These are phyloP conservation scores for Agrocybe chaxingu DNA, from an alignment of 768 basidiomycete species.

Conservation along the genomic window DNA sequence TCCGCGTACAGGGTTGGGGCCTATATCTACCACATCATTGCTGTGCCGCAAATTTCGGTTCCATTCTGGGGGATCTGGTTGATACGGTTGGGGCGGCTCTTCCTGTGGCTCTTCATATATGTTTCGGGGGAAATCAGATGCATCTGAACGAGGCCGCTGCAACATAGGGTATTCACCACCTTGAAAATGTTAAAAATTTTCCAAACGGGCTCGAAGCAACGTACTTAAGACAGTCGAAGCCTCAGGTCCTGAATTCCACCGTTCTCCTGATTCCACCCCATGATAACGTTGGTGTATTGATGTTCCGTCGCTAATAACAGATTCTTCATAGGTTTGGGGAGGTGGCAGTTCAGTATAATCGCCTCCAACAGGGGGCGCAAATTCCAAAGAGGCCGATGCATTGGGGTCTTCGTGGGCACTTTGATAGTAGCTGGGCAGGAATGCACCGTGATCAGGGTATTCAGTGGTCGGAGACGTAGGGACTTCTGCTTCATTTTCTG, in stretches of 20 bases:
- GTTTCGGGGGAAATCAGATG: conserved; percentile 5
- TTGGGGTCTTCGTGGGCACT: conserved; percentile 21
- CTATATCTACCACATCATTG: conserved; percentile 2
- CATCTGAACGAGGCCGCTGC: conserved; percentile 14
- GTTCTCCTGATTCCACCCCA: conserved; percentile 9
- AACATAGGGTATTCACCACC: conserved; percentile 16
- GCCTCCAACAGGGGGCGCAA: conserved; percentile 8
- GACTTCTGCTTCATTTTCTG: conserved; percentile 6
- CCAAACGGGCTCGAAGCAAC: neutral
- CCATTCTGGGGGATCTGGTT: neutral
- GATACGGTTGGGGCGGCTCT: neutral
- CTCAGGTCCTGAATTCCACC: conserved; percentile 12
- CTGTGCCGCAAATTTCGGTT: conserved; percentile 1
- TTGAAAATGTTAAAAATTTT: conserved; percentile 1
- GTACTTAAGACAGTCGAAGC: conserved; percentile 16
- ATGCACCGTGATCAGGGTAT: conserved; percentile 17
- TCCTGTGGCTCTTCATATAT: conserved; percentile 2
- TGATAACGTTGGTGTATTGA: conserved; percentile 1
- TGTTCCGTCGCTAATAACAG: conserved; percentile 5
- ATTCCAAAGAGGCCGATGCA: conserved; percentile 14
- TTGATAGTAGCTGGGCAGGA: conserved; percentile 18
- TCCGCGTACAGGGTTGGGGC: conserved; percentile 1
- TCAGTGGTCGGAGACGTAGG: conserved; percentile 19
- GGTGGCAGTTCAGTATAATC: conserved; percentile 15
- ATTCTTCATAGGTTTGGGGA: conserved; percentile 9